Base-by-base conservation (phyloP, 164 flowering plant genomes). In the Vitis rotundifolia region DNA sequence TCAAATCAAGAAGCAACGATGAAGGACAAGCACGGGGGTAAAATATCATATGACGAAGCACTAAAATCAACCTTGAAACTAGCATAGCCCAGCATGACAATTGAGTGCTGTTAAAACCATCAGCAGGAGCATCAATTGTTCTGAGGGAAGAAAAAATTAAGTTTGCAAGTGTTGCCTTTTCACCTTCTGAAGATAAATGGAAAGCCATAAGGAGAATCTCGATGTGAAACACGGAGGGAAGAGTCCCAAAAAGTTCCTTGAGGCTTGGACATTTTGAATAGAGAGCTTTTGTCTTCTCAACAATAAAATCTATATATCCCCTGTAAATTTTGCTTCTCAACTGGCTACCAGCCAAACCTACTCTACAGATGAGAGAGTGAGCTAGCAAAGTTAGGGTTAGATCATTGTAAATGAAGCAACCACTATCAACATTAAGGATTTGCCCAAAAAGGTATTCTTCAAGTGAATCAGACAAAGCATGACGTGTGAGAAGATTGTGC, bases 171-270 rank as follows among this genome's bases (percentile, higher is more conserved):
- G 66, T 57, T 64, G 70, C 78, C 81, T 90, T 96, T 71, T 91
- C 97, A 69, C 52, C 82, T 60, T 81, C 84, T 51, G 89, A 64
- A 59, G 94, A 91, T 62, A 89, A 76, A 80, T 96, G 97, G 74
- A 91, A 96, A 55, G 97, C 91, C 87, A 91, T 78, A 29, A 96
- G 84, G 72, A 96, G 87, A 72, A 93, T 86, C 86, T 96, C 92
- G 55, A 93, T 79, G 75, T 96, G 97, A 69, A 87, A 85, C 14
- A 74, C 28, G 64, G 87, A 88, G 8, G 99, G 99, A 68, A 96
- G 92, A 49, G 74, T 63, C n/a, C 16, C 83, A 66, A 87, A 72
- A 65, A 93, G 64, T 50, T 90, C 95, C 70, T 81, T 82, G 29
- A 86, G 71, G 69, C 73, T 81, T 58, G 83, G 73, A 51, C 82